Evolutionary conservation across 495 filamentous ascomycete species (phyloP), one percentile per base, ranked within the genome.

Genomic region (Aspergillus heteromorphus): DNA sequence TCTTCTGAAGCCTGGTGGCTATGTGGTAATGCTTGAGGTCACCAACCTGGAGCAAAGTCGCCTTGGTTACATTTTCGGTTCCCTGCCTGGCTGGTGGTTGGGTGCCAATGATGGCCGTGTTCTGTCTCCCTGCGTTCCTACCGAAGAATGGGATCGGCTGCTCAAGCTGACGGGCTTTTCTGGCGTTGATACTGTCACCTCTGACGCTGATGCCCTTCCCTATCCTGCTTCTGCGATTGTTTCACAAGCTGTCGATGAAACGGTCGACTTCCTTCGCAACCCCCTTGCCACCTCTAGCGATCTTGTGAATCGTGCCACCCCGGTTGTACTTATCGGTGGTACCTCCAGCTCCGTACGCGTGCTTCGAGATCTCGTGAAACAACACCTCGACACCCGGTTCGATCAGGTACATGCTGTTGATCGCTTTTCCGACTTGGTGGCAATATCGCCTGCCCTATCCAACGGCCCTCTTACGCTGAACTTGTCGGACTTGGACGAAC

Each of bases 61-160:
- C 2, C 2, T 4, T 34, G 9, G 9, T 2, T 34, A 6, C 13
- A 14, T 34, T 2, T 34, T 34, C 13, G 31, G 31, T 4, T 2
- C 13, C 2, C 31, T 34, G 2, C 31, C 31, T 2, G 31, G 31
- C 2, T 34, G 31, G 31, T 34, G 31, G 31, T 2, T 34, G 5
- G 31, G 31, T 0, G 80, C 68, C 18, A 34, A 55, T 2, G 13
- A 41, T 1, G n/a, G 8, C 55, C 49, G 11, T 17, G 62, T 11
- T 59, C 64, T 0, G 81, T 77, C 55, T 80, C 83, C 50, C 8
- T 81, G 65, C 59, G 76, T 30, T 42, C 11, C 48, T 30, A 30
- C 49, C 48, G 20, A 41, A 49, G 0, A 58, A 18, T 83, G 78
- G 80, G 49, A 80, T 48, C 2, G 8, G 0, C 10, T 69, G 1